Base-by-base conservation (phyloP, 306 rosid genomes). In the Vigna unguiculata region DNA sequence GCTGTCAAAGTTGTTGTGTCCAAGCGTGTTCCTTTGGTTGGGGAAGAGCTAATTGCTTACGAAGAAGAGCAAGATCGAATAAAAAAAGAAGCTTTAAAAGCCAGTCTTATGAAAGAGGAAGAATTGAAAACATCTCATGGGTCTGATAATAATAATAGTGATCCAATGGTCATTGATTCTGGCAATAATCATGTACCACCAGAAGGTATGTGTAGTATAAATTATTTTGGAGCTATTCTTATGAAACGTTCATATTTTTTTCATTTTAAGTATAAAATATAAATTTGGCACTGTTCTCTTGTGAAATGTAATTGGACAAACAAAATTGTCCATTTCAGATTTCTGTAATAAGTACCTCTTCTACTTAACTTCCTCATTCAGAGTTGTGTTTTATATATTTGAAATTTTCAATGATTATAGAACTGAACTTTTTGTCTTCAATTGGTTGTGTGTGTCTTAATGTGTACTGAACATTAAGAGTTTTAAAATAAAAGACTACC, bases 1-100 rank as follows among this genome's bases (percentile, higher is more conserved):
- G 99, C 99, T 74, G 99, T 92, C 83, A 95, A 95, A 81, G 96
- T 95, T 61, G 80, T 86, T 11, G 86, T 95, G 89, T 95, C 99
- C 79, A 89, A 88, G 88, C 92, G 97, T 74, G 95, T 95, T 82
- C 97, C 97, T 82, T 89, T 95, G 86, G 90, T 88, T 60, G 98
- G 98, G 25, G 96, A 95, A 14, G 98, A 95, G 82, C 93, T 92
- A 52, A 80, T 92, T 86, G 97, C 96, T 62, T 92, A 95, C 79
- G 98, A 95, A 84, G 97, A 95, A 82, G 97, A 90, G 83, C 96
- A 95, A 77, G 90, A 89, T 87, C 88, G 89, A 76, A 83, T 88
- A 77, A 90, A 87, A 88, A 95, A 86, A 83, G 99, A 90, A 81
- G 91, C 96, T 82, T 83, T 95, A 78, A 95, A 90, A 85, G 96